Conservation (phyloP, 2,329 filamentous ascomycete genomes). For the Chrysoporthe cubensis region DNA sequence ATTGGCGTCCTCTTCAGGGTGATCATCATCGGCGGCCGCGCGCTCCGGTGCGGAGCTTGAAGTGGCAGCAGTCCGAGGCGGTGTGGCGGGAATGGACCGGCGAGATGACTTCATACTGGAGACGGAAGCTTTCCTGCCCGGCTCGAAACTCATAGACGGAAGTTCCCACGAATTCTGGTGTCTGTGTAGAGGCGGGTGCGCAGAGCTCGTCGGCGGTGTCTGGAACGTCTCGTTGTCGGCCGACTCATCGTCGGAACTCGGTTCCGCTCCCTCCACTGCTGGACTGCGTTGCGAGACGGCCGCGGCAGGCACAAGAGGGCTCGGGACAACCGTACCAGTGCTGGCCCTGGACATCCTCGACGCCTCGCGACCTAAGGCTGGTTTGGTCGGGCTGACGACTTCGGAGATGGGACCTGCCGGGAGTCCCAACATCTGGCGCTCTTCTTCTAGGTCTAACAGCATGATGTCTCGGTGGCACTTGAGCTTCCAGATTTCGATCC, state of each 20-base stretch:
- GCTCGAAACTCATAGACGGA: slow-evolving; percentile 41
- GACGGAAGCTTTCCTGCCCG: slow-evolving; percentile 46
- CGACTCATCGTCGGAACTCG: slow-evolving; percentile 42
- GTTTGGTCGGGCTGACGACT: slow-evolving; percentile 29
- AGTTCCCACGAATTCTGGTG: slow-evolving; percentile 50
- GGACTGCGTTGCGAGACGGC: slow-evolving; percentile 40
- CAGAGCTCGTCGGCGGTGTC: slow-evolving; percentile 50
- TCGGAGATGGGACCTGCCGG: slow-evolving; percentile 33
- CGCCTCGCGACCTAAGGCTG: slow-evolving; percentile 35
- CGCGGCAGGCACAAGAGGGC: slow-evolving; percentile 41
- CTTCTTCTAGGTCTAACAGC: slow-evolving; percentile 82
- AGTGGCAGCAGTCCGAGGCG: slow-evolving; percentile 37
- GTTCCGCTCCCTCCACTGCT: slow-evolving; percentile 34
- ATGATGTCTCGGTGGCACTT: slow-evolving; percentile 91
- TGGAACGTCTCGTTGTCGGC: slow-evolving; percentile 51
- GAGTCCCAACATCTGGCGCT: slow-evolving; percentile 52
- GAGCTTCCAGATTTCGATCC: slow-evolving; percentile 90
- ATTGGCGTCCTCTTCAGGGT: slow-evolving; percentile 63
- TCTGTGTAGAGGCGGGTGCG: slow-evolving; percentile 42
- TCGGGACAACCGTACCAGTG: slow-evolving; percentile 37
- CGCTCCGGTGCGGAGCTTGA: slow-evolving; percentile 39
- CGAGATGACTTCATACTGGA: slow-evolving; percentile 47
- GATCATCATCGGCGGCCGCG: slow-evolving; percentile 37
- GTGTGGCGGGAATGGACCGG: slow-evolving; percentile 38
- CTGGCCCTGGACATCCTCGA: slow-evolving; percentile 44